Base-by-base conservation (phyloP, 2,329 filamentous ascomycete species). In the Macrophomina pseudophaseolina region DNA sequence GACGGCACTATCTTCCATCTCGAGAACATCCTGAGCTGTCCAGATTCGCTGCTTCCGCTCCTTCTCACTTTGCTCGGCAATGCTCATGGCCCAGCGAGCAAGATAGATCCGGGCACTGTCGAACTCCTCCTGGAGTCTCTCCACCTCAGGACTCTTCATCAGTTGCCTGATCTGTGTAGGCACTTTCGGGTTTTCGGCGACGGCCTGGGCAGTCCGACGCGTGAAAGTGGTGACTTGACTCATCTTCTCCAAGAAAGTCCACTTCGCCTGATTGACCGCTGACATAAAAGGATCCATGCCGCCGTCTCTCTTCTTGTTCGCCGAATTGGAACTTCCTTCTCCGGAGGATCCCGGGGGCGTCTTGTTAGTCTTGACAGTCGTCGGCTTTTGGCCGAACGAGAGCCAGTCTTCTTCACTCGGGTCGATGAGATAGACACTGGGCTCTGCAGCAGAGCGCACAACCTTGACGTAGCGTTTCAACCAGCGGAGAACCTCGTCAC, bases 151-250 rank as follows among this genome's bases (percentile, higher is more conserved):
- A 70, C 96, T 97, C 74, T 88, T 90, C 78, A 99, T 87, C 72
- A 99, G 78, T 60, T 92, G 87, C 73, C 90, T 87, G 38, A 99
- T 87, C 77, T 97, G 94, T 0, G 93, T 93, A 6, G 96, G 96
- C 48, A 99, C 77, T 69, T 92, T 94, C 14, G 93, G 92, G 76
- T 97, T 97, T 28, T 99, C 94, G 42, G 93, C 88, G 53, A 98
- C 88, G 59, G 97, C 93, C 73, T 97, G 93, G 0, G 95, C 95
- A 0, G 96, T 97, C 68, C 94, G 87, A 66, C 94, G 84, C 0
- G 95, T 97, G 74, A 99, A 97, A 0, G 93, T 98, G 0, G 95
- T 99, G 54, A 99, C 95, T 77, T 97, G 95, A 80, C 93, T 97
- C 74, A 99, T 91, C 78, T 96, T 95, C 79, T 99, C 95, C 81